Conservation (phyloP, 73 alveolate species). For the Uronychia binucleata region DNA sequence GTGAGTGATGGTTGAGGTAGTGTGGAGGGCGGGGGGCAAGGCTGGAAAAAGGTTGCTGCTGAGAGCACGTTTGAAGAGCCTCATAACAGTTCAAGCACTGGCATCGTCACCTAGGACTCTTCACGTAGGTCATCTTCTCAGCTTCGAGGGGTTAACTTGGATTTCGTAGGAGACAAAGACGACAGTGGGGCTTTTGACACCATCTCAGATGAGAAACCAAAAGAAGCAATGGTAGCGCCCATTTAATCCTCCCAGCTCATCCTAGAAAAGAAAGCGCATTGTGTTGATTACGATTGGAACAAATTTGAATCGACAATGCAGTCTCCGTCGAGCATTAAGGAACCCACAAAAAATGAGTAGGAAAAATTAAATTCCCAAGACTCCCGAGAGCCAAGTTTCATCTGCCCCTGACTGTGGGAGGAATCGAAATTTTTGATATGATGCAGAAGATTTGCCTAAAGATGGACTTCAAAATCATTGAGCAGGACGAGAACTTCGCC, state of each 20-base stretch:
- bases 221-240: neutral
- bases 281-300: neutral
- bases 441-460: neutral
- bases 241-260: neutral
- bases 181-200: neutral
- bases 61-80: neutral
- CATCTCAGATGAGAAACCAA: neutral
- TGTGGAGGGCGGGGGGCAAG: constrained; percentile 2
- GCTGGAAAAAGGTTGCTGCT: neutral
- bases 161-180: neutral
- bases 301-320: neutral
- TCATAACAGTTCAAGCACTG: neutral
- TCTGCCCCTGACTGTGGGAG: neutral
- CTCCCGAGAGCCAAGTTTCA: neutral
- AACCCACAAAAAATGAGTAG: neutral
- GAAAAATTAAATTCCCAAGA: neutral
- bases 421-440: no score
- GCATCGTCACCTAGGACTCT: neutral
- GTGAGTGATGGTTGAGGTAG: constrained; percentile 3
- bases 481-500: neutral
- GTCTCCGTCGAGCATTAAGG: neutral
- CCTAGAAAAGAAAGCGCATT: neutral
- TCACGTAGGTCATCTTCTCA: neutral
- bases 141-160: neutral
- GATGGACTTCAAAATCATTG: neutral